Conservation (phyloP, 2,329 filamentous ascomycete species). For the Gaeumannomyces sp. region DNA sequence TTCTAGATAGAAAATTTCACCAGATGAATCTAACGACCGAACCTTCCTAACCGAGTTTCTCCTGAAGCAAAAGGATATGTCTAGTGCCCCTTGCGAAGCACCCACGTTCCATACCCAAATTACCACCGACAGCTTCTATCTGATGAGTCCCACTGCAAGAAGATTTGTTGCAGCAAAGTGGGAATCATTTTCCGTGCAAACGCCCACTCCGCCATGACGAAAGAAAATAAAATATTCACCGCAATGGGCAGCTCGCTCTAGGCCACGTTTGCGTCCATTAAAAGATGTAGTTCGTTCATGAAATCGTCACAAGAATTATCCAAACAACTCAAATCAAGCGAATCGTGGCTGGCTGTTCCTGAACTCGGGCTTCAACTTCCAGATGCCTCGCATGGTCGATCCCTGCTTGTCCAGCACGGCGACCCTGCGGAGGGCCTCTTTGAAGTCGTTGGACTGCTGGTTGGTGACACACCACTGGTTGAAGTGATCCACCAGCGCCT, state of each 20-base stretch:
- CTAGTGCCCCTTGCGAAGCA: no score
- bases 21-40: neutral
- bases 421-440: conserved; percentile 69
- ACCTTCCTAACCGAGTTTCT: neutral
- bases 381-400: conserved; percentile 46
- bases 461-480: conserved; percentile 68
- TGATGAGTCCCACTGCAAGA: no score
- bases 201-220: neutral
- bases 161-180: no score
- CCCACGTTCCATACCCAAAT: no score
- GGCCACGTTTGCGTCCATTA: neutral
- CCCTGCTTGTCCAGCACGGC: conserved; percentile 61
- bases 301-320: neutral
- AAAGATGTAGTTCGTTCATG: neutral
- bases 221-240: neutral
- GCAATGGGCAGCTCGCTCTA: neutral
- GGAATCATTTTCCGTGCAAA: no score
- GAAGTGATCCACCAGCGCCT: conserved; percentile 86
- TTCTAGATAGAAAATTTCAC: conserved; percentile 13
- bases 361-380: conserved; percentile 38
- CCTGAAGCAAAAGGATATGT: neutral
- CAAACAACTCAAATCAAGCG: neutral
- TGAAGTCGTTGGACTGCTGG: conserved; percentile 71
- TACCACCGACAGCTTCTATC: no score
- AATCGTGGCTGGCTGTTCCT: conserved; percentile 6